A percentile compares a stretch with the other conserved stretches of the same genome.
Conservation (phyloP, 495 filamentous ascomycete genomes). For the Neurospora sp. region DNA sequence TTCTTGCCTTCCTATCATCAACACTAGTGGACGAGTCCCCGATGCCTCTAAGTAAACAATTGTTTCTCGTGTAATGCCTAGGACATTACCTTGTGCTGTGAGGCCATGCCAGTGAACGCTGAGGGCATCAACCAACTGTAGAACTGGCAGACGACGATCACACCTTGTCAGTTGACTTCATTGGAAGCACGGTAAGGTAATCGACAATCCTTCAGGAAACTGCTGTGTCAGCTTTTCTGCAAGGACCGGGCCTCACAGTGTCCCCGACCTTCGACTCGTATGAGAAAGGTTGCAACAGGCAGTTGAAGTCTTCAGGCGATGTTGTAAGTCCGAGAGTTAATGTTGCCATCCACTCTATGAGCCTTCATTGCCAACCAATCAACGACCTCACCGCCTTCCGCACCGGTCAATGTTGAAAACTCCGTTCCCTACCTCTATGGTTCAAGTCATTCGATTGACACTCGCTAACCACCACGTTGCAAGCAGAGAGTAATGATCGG, state of each 20-base stretch:
- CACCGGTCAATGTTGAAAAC: neutral
- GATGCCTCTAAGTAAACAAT: neutral
- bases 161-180: neutral
- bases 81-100: neutral
- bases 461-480: neutral
- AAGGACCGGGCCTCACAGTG: neutral
- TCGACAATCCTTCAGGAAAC: neutral
- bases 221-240: neutral
- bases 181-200: neutral
- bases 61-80: neutral
- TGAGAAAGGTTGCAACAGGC: neutral
- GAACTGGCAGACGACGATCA: neutral
- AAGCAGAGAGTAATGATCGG: neutral
- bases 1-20: neutral
- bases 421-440: neutral
- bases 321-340: neutral
- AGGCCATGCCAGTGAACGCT: neutral
- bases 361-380: neutral
- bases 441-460: neutral
- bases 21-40: neutral
- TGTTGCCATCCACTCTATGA: neutral
- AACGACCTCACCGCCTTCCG: neutral
- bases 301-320: neutral
- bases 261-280: neutral
- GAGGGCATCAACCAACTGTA: neutral